Conservation (phyloP, 2,329 filamentous ascomycete genomes). For the Cyanodermella asteris region DNA sequence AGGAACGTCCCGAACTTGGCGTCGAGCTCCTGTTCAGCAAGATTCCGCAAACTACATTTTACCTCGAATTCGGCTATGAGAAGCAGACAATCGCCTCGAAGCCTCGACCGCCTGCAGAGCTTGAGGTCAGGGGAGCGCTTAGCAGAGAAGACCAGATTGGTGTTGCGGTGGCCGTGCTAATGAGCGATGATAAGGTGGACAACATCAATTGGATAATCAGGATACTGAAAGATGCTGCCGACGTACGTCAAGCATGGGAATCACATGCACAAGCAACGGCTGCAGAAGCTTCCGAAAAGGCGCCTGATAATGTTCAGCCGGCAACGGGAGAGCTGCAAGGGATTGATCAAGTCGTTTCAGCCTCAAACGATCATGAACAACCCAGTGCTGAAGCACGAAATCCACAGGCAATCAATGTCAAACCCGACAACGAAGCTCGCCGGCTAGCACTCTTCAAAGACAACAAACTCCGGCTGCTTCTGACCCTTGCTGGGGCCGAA, state of each 20-base stretch:
- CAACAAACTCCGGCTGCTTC: slow-evolving; percentile 62
- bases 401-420: too few species aligned
- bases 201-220: slow-evolving; percentile 66
- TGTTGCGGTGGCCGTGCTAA: slow-evolving; percentile 55
- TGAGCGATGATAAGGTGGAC: slow-evolving; percentile 57
- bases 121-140: slow-evolving; percentile 57
- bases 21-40: slow-evolving; percentile 94
- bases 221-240: slow-evolving; percentile 43
- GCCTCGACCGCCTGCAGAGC: slow-evolving; percentile 50
- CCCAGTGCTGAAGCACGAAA: too few species aligned
- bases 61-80: slow-evolving; percentile 77
- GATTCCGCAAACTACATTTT: slow-evolving; percentile 59
- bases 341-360: too few species aligned
- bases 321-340: too few species aligned
- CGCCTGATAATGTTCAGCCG: too few species aligned
- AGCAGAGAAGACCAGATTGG: slow-evolving; percentile 47
- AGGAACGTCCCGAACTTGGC: slow-evolving; percentile 64
- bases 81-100: slow-evolving; percentile 47
- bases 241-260: slow-evolving; percentile 59
- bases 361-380: too few species aligned
- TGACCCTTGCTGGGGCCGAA: slow-evolving; percentile 53
- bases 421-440: slow-evolving; percentile 41
- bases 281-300: slow-evolving; percentile 12
- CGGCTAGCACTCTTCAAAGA: slow-evolving; percentile 72
- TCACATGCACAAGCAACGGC: slow-evolving; percentile 41